These are phyloP conservation scores for Marasmius oreades DNA, from an alignment of 1,284 basidiomycete species.

Conservation along the genomic window DNA sequence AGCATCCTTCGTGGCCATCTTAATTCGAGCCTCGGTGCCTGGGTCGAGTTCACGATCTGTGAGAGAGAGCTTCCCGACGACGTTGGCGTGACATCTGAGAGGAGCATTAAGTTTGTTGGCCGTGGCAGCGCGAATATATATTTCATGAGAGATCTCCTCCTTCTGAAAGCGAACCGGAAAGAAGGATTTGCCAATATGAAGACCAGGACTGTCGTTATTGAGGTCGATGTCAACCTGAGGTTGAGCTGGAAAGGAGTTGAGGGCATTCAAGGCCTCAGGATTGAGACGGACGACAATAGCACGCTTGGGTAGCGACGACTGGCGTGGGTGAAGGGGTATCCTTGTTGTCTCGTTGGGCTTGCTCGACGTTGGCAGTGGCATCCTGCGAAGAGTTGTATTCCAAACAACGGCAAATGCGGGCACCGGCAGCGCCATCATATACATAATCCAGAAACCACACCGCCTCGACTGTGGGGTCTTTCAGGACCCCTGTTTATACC, in stretches of 20 bases:
- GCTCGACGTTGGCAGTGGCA: constrained; percentile 8
- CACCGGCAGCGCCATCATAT: constrained; percentile 53
- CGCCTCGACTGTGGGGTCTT: too few species aligned
- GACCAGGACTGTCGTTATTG: constrained; percentile 46
- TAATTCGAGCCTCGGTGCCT: constrained; percentile 47
- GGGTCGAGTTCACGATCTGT: constrained; percentile 52
- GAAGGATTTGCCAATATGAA: constrained; percentile 59
- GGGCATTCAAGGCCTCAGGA: constrained; percentile 60
- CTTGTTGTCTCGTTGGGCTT: constrained; percentile 47
- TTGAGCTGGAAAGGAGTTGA: constrained; percentile 45
- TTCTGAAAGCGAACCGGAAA: constrained; percentile 52
- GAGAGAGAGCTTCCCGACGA: constrained; percentile 63
- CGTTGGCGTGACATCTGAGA: constrained; percentile 68
- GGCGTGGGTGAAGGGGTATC: constrained; percentile 30
- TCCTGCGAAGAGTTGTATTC: background rate
- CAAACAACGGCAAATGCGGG: constrained; percentile 23
- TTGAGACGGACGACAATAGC: constrained; percentile 74
- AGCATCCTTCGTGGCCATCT: constrained; percentile 52
- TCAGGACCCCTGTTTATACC: too few species aligned
- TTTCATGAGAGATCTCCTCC: constrained; percentile 60
- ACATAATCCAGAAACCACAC: too few species aligned
- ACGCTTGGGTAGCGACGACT: constrained; percentile 50
- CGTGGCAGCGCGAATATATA: constrained; percentile 63
- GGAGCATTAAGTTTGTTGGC: constrained; percentile 54
- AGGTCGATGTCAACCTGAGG: constrained; percentile 58